phyloP scores from a whole-genome alignment of 2,329 filamentous ascomycete genomes.

The Diaporthe caulivora region DNA sequence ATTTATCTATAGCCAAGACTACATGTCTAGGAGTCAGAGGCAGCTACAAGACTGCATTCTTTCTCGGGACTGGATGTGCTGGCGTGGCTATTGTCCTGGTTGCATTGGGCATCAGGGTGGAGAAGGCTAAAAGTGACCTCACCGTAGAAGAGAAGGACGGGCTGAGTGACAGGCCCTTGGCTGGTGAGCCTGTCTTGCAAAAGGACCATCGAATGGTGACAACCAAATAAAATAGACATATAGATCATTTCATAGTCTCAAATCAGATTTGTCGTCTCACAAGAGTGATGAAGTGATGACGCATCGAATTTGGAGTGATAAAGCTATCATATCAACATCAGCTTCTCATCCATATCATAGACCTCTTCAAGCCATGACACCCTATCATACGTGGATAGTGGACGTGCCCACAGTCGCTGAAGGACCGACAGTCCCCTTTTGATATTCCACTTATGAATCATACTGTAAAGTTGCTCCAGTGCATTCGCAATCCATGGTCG shows the following conservation, averaged over 20 bases:
- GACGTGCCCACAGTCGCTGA: background rate
- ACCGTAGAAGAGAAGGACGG: background rate
- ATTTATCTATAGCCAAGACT: constrained; percentile 64
- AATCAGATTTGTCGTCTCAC: too few species aligned
- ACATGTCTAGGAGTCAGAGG: constrained; percentile 54
- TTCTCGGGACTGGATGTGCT: constrained; percentile 69
- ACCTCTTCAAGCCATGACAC: constrained; percentile 3
- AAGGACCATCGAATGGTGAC: background rate
- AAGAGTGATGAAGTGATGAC: background rate
- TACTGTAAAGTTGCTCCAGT: constrained; percentile 1
- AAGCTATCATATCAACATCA: background rate
- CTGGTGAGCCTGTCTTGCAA: background rate
- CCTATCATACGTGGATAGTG: background rate
- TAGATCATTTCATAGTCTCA: background rate
- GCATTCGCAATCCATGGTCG: background rate
- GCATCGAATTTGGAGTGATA: too few species aligned
- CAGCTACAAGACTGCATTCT: constrained; percentile 72
- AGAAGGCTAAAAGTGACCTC: constrained; percentile 62
- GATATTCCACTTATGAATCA: constrained; percentile 21
- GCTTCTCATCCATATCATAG: constrained; percentile 3
- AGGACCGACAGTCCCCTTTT: constrained; percentile 7
- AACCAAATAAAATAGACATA: background rate
- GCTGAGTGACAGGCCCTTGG: background rate
- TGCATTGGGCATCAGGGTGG: constrained; percentile 64
- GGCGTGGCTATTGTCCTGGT: constrained; percentile 62